Conservation (phyloP, 768 basidiomycete genomes). For the Pulveroboletus frians region DNA sequence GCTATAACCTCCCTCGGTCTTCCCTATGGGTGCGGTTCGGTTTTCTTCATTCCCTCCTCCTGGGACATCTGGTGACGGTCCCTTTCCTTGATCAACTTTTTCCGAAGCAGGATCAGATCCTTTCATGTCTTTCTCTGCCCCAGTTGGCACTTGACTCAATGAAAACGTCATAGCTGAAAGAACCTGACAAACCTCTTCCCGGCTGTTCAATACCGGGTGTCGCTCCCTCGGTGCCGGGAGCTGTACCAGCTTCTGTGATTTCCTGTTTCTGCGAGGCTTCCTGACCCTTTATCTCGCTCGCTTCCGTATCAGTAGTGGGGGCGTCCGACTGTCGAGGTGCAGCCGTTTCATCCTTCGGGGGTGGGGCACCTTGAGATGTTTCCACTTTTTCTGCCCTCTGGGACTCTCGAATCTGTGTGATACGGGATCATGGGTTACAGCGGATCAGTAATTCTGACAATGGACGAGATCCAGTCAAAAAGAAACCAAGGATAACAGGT, state of each 20-base stretch:
- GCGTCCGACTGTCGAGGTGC: not conserved
- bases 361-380: not conserved
- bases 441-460: constrained; percentile 6
- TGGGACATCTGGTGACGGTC: not conserved
- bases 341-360: not conserved
- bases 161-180: not conserved
- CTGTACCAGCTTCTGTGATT: not conserved
- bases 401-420: constrained; percentile 1
- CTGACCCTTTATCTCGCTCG: not conserved
- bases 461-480: not conserved
- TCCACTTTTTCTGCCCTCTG: not conserved
- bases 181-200: constrained; percentile 9
- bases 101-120: not conserved
- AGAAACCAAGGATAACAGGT: not conserved
- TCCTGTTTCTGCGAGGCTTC: not conserved
- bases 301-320: not conserved
- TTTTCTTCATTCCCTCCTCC: constrained; percentile 3
- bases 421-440: not conserved
- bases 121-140: not conserved
- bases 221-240: not conserved
- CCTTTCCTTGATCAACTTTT: not conserved
- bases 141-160: not conserved
- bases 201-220: not conserved
- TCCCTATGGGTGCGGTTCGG: not conserved
- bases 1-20: constrained; percentile 5